Percentiles rank a stretch among this genome's conserved stretches.
phyloP scores from a whole-genome alignment of 208 protist species.

The Endotrypanum monterogeii region DNA sequence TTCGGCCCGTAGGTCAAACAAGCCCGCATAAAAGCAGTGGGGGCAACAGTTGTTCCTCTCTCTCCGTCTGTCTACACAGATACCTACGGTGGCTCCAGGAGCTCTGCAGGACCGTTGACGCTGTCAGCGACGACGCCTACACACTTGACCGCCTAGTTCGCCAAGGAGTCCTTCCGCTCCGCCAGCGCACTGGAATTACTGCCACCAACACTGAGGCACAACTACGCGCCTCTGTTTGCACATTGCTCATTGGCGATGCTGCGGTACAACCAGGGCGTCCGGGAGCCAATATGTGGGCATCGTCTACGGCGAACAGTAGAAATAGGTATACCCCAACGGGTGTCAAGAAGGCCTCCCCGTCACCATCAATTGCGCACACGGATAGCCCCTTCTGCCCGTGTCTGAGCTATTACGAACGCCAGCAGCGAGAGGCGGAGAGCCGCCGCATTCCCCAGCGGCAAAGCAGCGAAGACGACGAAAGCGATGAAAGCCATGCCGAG shows the following conservation, averaged over 20 bases:
- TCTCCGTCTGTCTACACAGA: constrained; percentile 16
- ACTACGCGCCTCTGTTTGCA: constrained; percentile 19
- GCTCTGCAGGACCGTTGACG: constrained; percentile 19
- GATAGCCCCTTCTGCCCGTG: constrained; percentile 19
- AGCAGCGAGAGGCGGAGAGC: constrained; percentile 11
- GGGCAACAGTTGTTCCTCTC: too few relatives aligned
- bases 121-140: constrained; percentile 34
- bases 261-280: not conserved
- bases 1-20: not conserved
- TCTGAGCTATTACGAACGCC: constrained; percentile 16
- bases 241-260: constrained; percentile 15
- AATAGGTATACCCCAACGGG: not conserved
- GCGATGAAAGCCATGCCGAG: not conserved
- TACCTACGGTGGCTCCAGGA: constrained; percentile 28
- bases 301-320: not conserved
- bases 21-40: not conserved
- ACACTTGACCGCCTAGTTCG: constrained; percentile 22
- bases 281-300: not conserved
- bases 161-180: constrained; percentile 24
- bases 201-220: constrained; percentile 4
- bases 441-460: not conserved
- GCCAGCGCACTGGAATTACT: constrained; percentile 14
- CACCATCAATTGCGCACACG: constrained; percentile 7
- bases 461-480: not conserved
- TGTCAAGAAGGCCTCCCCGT: not conserved